Evolutionary conservation across 148 eudicot genomes (phyloP), one percentile per base, ranked within the genome.

Genomic region (Cornus suecica): DNA sequence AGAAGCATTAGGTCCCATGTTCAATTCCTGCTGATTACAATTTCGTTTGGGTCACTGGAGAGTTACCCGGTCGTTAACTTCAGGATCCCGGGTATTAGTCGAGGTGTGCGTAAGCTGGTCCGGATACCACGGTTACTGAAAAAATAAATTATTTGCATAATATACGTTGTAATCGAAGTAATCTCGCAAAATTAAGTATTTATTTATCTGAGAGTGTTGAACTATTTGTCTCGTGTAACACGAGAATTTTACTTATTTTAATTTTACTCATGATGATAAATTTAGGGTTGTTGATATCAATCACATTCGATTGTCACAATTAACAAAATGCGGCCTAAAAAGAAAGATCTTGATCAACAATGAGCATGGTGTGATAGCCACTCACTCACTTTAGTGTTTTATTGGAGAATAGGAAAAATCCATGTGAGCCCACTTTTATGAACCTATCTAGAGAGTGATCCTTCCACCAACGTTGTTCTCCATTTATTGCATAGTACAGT

Each of bases 201-300:
- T n/a, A n/a, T n/a, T n/a, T n/a, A n/a, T n/a, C n/a, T n/a, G n/a
- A n/a, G n/a, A n/a, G n/a, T 16, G 5, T 52, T 69, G 29, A 41
- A 37, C 8, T 37, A 37, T 37, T 0, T 25, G 72, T 30, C 18
- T 68, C 24, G 58, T 76, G 56, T 60, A 52, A 58, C 34, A 58
- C 34, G 61, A n/a, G 65, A 32, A 72, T 66, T 72, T 60, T 66
- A 72, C 75, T 32, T 14, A 28, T 66, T 72, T 72, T 60, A n/a
- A 14, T 56, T 22, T 67, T 0, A 37, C 42, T 10, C 42, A 8
- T 37, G 42, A 6, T 37, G 28, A 67, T 67, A 51, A 32, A 25
- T 72, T 72, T 32, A 72, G 51, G 32, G 30, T 28, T 58, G 15
- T 9, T 11, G 41, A 8, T 4, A 2, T n/a, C 10, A 13, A 11